Percentiles rank a stretch among this genome's conserved stretches.
phyloP scores from a whole-genome alignment of 2,329 filamentous ascomycete genomes.

The Ciborinia camelliae region DNA sequence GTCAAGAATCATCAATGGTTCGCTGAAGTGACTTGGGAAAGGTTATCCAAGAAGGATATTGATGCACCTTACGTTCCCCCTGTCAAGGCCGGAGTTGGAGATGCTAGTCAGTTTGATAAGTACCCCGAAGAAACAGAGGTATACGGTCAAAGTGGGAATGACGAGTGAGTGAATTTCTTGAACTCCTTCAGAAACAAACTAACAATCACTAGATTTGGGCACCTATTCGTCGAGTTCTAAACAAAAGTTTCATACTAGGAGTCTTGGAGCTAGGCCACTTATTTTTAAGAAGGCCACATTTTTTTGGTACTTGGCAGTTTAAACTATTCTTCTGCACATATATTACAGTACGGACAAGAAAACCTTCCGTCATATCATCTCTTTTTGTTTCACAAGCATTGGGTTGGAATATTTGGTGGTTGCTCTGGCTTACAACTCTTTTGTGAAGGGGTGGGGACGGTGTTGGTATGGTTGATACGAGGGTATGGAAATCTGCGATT shows the following conservation, averaged over 20 bases:
- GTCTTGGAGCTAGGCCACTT: neutral
- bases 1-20: conserved; percentile 98
- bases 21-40: conserved; percentile 95
- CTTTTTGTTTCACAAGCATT: conserved; percentile 19
- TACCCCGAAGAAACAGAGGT: conserved; percentile 96
- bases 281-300: conserved; percentile 5
- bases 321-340: conserved; percentile 27
- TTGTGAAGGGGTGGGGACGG: conserved; percentile 6
- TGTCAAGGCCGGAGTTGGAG: conserved; percentile 87
- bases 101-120: conserved; percentile 96
- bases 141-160: conserved; percentile 75
- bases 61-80: conserved; percentile 97
- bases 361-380: conserved; percentile 20
- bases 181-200: conserved; percentile 32
- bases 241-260: conserved; percentile 9
- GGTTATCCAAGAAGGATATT: conserved; percentile 91
- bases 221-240: conserved; percentile 29
- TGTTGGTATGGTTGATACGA: conserved; percentile 11
- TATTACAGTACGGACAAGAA: conserved; percentile 20
- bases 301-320: conserved; percentile 19
- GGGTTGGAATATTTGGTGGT: conserved; percentile 16
- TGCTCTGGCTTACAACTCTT: conserved; percentile 6
- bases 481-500: neutral
- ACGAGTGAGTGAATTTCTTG: conserved; percentile 68
- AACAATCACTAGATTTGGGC: conserved; percentile 24